Percentiles rank a stretch among this genome's conserved stretches.
phyloP scores from a whole-genome alignment of 1,139 yeast species.

The Magnusiomyces clavatus region DNA sequence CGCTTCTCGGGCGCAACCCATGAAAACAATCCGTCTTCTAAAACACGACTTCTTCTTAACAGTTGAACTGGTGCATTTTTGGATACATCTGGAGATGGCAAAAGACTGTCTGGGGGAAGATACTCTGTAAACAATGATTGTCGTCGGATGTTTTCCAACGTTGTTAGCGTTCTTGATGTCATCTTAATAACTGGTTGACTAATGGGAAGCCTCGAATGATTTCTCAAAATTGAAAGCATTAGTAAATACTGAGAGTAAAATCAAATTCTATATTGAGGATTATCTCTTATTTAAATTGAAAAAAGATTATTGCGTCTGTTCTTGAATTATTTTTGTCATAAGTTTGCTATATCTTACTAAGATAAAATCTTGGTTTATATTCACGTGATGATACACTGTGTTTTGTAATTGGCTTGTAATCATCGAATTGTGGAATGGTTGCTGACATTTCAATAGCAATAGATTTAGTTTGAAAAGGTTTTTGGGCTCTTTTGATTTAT shows the following conservation, averaged over 20 bases:
- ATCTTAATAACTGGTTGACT: neutral
- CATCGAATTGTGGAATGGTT: no score
- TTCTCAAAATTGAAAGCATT: neutral
- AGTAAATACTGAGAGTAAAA: neutral
- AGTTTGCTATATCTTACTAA: neutral
- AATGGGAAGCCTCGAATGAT: neutral
- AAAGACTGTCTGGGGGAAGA: slow-evolving; percentile 52
- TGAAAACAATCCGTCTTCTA: slow-evolving; percentile 53
- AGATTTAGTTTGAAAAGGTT: no score
- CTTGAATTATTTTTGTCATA: neutral
- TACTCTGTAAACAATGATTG: slow-evolving; percentile 43
- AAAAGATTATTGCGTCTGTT: neutral
- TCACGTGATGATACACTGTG: no score
- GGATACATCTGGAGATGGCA: slow-evolving; percentile 48
- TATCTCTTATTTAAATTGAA: neutral
- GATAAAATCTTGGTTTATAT: no score
- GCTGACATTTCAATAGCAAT: no score
- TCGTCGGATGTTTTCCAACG: slow-evolving; percentile 26
- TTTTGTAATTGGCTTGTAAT: no score
- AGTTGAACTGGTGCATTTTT: slow-evolving; percentile 32
- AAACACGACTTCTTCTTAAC: slow-evolving; percentile 59
- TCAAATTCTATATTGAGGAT: neutral
- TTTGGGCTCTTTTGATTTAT: no score
- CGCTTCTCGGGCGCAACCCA: slow-evolving; percentile 35
- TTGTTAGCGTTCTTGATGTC: slow-evolving; percentile 10